Percentiles rank a stretch among this genome's conserved stretches.
These are phyloP conservation scores for Balakata baccata DNA, from an alignment of 345 rosid species.

Conservation along the genomic window DNA sequence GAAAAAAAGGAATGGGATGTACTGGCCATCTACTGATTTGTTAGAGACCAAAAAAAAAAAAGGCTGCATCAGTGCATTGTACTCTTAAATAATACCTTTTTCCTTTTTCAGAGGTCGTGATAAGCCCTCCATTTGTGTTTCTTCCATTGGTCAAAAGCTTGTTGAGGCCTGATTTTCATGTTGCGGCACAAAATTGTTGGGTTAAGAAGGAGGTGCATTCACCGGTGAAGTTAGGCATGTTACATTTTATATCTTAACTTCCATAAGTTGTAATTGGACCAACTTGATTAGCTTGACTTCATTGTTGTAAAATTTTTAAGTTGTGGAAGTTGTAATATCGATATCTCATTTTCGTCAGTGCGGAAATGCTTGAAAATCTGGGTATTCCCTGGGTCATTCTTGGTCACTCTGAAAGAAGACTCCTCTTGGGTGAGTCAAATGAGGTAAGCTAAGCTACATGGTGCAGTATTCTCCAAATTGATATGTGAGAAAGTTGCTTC, in stretches of 20 bases:
- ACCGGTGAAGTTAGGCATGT: slow-evolving; percentile 90
- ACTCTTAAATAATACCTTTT: not conserved
- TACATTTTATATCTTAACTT: not conserved
- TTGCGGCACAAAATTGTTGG: slow-evolving; percentile 97
- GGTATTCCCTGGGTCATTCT: slow-evolving; percentile 87
- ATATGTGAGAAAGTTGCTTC: not conserved
- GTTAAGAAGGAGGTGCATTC: slow-evolving; percentile 92
- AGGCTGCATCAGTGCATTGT: no score
- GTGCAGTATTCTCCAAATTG: not conserved
- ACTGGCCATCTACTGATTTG: not conserved
- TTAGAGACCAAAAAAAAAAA: no score
- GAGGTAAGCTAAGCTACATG: slow-evolving; percentile 46
- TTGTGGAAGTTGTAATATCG: not conserved
- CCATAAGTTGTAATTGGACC: not conserved
- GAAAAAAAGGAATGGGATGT: no score
- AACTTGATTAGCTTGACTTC: not conserved
- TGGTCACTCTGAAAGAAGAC: slow-evolving; percentile 92
- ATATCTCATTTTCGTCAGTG: slow-evolving; percentile 41
- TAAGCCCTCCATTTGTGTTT: slow-evolving; percentile 83
- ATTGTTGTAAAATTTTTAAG: not conserved
- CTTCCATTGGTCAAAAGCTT: slow-evolving; percentile 61
- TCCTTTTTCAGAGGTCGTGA: slow-evolving; percentile 64
- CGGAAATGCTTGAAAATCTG: slow-evolving; percentile 87
- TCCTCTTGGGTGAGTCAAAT: slow-evolving; percentile 56
- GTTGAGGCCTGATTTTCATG: slow-evolving; percentile 68